These are phyloP conservation scores for Fraxinus ornus DNA, from an alignment of 305 asterid species.

Conservation along the genomic window DNA sequence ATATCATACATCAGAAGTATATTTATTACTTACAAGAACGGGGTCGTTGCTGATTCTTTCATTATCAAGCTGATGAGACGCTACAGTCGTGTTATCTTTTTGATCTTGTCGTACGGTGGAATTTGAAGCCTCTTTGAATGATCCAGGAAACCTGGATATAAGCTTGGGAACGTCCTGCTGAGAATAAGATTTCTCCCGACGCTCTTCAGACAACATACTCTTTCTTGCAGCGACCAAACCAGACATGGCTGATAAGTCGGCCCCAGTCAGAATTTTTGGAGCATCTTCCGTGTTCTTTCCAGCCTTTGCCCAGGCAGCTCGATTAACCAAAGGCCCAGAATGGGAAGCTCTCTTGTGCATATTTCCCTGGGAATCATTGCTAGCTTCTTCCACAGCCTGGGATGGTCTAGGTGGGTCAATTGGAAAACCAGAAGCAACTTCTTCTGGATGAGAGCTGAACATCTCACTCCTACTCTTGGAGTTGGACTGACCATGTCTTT, in stretches of 20 bases:
- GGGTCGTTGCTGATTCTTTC: constrained; percentile 59
- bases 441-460: constrained; percentile 86
- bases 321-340: constrained; percentile 84
- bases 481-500: constrained; percentile 69
- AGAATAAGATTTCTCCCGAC: constrained; percentile 48
- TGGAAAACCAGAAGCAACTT: constrained; percentile 94
- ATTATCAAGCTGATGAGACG: constrained; percentile 47
- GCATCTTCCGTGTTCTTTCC: constrained; percentile 70
- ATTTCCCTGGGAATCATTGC: constrained; percentile 47
- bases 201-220: constrained; percentile 71
- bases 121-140: constrained; percentile 76
- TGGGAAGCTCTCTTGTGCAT: constrained; percentile 76
- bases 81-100: constrained; percentile 30
- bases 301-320: constrained; percentile 79
- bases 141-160: constrained; percentile 70
- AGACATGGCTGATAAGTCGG: constrained; percentile 68
- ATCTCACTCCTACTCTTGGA: constrained; percentile 96
- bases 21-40: constrained; percentile 48
- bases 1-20: not conserved
- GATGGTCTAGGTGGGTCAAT: constrained; percentile 91
- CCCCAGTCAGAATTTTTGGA: constrained; percentile 54
- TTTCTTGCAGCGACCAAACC: constrained; percentile 82
- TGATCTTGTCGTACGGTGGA: constrained; percentile 48
- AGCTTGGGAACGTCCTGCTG: constrained; percentile 71
- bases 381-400: constrained; percentile 59